Base-by-base conservation (phyloP, 2,329 filamentous ascomycete genomes). In the Alternaria sp. region DNA sequence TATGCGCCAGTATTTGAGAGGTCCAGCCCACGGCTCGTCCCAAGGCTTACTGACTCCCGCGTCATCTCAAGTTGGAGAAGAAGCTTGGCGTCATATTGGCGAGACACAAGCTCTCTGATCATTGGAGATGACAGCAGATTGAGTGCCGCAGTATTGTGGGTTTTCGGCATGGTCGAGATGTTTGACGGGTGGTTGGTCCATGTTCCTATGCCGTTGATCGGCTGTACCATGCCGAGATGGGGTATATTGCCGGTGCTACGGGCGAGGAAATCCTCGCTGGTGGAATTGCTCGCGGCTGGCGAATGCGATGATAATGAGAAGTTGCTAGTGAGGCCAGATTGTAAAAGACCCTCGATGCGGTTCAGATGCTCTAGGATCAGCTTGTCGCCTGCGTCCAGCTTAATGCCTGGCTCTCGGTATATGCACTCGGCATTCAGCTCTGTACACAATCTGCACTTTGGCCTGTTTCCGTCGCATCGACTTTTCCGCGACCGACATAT, bases 361-460 rank as follows among this genome's bases (percentile, higher is more conserved):
- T 86, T 88, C 36, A 96, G 84, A 59, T 91, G 90, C 76, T 95
- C 92, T 40, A 96, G 82, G 65, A 96, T 96, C 60, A 96, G 84
- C 81, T 94, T 95, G 83, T 95, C 92, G 68, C 92, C 92, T 36
- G 92, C 91, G 77, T 96, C 92, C 10, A 96, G 87, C 81, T 96
- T 96, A 83, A 95, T 92, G 3, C 92, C 92, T 7, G 92, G 92
- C 77, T 96, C 92, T 67, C 92, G 88, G 79, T 96, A 96, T 68
- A 94, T 86, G 79, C 92, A 96, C 67, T 95, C 91, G 47, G 91
- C 92, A 58, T 92, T 91, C 44, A 95, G 84, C 77, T 95, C 92
- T 10, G 90, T 89, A 81, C 92, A 96, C 36, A 96, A 88, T 79
- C 93, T 91, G 82, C 92, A 96, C 79, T 93, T 95, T 47, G 92